Percentiles rank a stretch among this genome's conserved stretches.
Conservation (phyloP, 345 rosid genomes). For the Diplotaxis tenuifolia region DNA sequence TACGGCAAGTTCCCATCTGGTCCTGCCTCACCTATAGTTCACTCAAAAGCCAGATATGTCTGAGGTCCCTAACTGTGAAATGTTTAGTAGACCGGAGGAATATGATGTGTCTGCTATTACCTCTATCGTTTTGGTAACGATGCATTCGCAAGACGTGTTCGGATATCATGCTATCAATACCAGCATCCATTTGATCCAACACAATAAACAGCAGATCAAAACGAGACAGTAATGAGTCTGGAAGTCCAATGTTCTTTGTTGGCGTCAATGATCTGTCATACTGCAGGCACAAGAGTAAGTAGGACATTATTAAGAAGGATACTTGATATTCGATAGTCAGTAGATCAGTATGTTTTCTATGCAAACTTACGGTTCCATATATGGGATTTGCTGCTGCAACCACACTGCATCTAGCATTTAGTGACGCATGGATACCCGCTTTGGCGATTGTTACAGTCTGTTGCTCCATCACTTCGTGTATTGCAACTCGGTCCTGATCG, state of each 20-base stretch:
- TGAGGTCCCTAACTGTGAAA: conserved; percentile 13
- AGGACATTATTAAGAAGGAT: background rate
- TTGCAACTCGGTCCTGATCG: conserved; percentile 98
- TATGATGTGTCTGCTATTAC: conserved; percentile 50
- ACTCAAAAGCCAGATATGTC: conserved; percentile 16
- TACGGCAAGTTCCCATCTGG: conserved; percentile 62
- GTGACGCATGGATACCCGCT: conserved; percentile 98
- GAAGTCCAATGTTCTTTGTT: conserved; percentile 98
- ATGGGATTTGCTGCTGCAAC: conserved; percentile 99
- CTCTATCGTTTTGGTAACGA: conserved; percentile 73
- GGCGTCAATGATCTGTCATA: conserved; percentile 97
- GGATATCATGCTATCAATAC: conserved; percentile 81
- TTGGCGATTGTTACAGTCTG: conserved; percentile 99
- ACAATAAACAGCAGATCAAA: conserved; percentile 94
- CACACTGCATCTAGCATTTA: conserved; percentile 97
- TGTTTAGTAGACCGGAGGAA: background rate
- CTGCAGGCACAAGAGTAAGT: conserved; percentile 43
- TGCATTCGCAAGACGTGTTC: conserved; percentile 99
- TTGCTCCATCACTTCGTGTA: conserved; percentile 99
- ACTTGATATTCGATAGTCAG: conserved; percentile 1
- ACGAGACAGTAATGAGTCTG: conserved; percentile 98
- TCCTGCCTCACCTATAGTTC: conserved; percentile 55
- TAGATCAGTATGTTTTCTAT: background rate
- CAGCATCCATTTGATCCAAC: conserved; percentile 98
- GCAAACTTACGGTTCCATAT: conserved; percentile 86